phyloP scores from a whole-genome alignment of 1,284 basidiomycete species.

The Trichosporon sp. region DNA sequence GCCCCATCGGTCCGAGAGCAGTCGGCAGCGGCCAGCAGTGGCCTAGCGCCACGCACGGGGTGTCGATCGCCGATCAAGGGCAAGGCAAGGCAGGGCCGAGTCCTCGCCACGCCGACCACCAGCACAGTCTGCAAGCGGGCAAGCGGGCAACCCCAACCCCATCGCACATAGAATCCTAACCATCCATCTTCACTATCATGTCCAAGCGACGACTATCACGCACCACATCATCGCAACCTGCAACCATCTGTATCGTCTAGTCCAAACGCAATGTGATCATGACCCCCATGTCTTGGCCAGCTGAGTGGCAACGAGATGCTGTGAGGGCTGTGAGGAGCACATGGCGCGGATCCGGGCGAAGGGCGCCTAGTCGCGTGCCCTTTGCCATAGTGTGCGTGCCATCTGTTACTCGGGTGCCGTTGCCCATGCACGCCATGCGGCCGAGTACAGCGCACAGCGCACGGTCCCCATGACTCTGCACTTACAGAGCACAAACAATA shows the following conservation, averaged over 20 bases:
- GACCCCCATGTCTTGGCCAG: neutral
- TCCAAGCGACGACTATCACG: neutral
- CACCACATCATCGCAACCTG: neutral
- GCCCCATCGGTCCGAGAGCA: too few species aligned
- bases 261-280: conserved; percentile 2
- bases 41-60: too few species aligned
- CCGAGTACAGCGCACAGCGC: neutral
- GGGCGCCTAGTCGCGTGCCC: neutral
- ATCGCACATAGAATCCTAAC: neutral
- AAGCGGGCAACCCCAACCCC: neutral
- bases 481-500: neutral
- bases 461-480: neutral
- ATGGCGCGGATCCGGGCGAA: neutral
- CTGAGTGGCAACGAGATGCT: too few species aligned
- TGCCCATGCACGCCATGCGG: too few species aligned
- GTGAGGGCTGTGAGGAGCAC: too few species aligned
- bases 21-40: too few species aligned
- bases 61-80: neutral
- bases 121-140: neutral
- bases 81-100: too few species aligned
- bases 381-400: neutral
- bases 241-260: neutral
- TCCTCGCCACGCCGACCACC: neutral
- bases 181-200: neutral
- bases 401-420: neutral